A percentile compares a stretch with the other conserved stretches of the same genome.
These are phyloP conservation scores for Ochromonas danica DNA, from an alignment of 108 stramenopile genomes.

Conservation along the genomic window DNA sequence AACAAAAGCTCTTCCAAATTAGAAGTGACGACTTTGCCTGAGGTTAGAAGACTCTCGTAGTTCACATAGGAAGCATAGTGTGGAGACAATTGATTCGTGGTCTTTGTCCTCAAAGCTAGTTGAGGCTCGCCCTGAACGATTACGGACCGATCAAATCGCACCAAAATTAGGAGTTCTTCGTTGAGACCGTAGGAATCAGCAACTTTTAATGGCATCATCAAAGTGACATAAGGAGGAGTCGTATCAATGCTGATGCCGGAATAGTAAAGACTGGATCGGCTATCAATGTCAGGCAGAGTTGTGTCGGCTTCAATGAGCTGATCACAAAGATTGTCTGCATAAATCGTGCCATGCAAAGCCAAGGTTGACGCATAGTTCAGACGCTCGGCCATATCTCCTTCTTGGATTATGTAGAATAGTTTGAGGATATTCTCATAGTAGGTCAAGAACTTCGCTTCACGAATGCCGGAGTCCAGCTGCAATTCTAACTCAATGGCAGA, in stretches of 20 bases:
- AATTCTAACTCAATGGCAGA: no score
- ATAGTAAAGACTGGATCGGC: not conserved
- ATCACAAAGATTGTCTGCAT: not conserved
- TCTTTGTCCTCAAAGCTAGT: no score
- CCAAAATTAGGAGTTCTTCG: slow-evolving; percentile 8
- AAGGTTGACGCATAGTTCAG: not conserved
- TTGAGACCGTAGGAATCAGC: not conserved
- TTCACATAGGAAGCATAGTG: not conserved
- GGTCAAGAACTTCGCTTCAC: not conserved
- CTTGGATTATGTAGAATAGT: not conserved
- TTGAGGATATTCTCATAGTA: not conserved
- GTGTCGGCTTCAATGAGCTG: not conserved
- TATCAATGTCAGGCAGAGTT: not conserved
- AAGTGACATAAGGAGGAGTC: slow-evolving; percentile 4
- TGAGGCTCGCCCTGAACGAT: slow-evolving; percentile 3
- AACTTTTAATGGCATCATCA: slow-evolving; percentile 5
- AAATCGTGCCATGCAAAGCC: slow-evolving; percentile 7
- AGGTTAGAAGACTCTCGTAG: not conserved
- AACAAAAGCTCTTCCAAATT: no score
- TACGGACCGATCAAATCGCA: slow-evolving; percentile 1
- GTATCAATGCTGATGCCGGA: slow-evolving; percentile 8
- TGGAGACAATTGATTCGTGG: not conserved
- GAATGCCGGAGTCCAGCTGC: not conserved
- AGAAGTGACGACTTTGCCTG: not conserved
- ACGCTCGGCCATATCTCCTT: not conserved